Percentiles rank a stretch among this genome's conserved stretches.
Conservation (phyloP, 1,284 basidiomycete genomes). For the Sporisorium scitamineum region DNA sequence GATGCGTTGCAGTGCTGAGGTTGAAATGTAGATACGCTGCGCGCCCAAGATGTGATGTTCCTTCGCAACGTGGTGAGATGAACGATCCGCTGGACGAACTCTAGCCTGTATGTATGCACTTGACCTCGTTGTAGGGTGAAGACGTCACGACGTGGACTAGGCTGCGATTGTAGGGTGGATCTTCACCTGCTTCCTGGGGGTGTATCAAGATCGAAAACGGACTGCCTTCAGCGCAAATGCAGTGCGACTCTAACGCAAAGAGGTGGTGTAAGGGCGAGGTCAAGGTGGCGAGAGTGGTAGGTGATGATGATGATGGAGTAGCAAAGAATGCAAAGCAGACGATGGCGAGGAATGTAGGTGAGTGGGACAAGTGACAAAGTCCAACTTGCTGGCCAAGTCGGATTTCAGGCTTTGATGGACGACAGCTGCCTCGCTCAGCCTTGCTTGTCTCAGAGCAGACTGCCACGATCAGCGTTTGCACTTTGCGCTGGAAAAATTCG, state of each 20-base stretch:
- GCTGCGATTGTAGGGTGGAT: neutral
- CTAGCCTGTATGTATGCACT: neutral
- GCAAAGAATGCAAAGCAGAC: neutral
- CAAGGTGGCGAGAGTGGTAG: neutral
- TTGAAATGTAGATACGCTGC: neutral
- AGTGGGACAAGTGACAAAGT: neutral
- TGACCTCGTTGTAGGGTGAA: neutral
- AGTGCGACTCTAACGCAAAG: neutral
- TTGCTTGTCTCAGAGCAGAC: slow-evolving; percentile 6
- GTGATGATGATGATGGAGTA: neutral
- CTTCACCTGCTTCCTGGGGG: neutral
- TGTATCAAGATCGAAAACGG: neutral
- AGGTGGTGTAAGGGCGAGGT: neutral
- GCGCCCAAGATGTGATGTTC: neutral
- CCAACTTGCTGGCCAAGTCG: neutral
- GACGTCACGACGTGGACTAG: neutral
- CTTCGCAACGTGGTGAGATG: neutral
- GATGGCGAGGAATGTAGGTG: slow-evolving; percentile 8
- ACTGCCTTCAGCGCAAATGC: neutral
- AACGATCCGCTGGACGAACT: neutral
- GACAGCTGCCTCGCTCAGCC: neutral
- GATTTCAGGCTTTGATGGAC: slow-evolving; percentile 8
- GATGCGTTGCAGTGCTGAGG: neutral
- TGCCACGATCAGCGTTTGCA: slow-evolving; percentile 4
- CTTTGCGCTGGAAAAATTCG: neutral